Evolutionary conservation across 371 early-diverging fungal genomes (phyloP).

Genomic region (Mortierella sp.): DNA sequence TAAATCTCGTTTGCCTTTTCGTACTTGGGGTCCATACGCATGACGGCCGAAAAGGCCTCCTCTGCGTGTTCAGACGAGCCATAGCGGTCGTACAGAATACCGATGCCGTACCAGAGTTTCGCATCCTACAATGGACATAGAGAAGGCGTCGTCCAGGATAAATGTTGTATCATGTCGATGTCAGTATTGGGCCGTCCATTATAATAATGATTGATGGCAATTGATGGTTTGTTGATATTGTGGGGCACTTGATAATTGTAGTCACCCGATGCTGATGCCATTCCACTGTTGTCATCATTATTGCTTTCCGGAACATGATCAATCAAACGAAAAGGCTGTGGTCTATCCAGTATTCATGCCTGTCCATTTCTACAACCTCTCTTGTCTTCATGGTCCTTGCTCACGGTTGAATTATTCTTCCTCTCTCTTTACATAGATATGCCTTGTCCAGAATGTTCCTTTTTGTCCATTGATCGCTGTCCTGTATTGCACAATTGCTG

Average conservation of each 20-base stretch:
- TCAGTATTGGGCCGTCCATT: neutral
- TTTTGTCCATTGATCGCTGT: neutral
- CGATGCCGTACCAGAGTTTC: constrained; percentile 99
- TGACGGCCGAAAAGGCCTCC: constrained; percentile 95
- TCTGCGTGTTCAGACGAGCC: constrained; percentile 97
- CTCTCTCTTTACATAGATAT: neutral
- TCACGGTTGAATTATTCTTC: neutral
- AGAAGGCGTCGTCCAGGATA: neutral
- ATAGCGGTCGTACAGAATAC: constrained; percentile 97
- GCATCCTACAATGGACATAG: constrained; percentile 78
- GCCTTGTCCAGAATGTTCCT: neutral
- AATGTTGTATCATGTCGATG: neutral
- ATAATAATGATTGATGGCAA: neutral
- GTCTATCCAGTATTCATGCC: neutral
- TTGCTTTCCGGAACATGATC: neutral
- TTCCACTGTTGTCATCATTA: neutral
- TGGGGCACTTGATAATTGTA: neutral
- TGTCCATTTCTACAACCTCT: neutral
- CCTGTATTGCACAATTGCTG: neutral
- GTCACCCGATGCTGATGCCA: neutral
- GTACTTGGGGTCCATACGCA: constrained; percentile 90
- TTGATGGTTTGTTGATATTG: neutral
- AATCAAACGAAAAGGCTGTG: neutral
- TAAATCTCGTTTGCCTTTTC: constrained; percentile 98
- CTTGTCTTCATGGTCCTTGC: neutral